Conservation (phyloP, 2,329 filamentous ascomycete genomes). For the Talaromyces sp. region DNA sequence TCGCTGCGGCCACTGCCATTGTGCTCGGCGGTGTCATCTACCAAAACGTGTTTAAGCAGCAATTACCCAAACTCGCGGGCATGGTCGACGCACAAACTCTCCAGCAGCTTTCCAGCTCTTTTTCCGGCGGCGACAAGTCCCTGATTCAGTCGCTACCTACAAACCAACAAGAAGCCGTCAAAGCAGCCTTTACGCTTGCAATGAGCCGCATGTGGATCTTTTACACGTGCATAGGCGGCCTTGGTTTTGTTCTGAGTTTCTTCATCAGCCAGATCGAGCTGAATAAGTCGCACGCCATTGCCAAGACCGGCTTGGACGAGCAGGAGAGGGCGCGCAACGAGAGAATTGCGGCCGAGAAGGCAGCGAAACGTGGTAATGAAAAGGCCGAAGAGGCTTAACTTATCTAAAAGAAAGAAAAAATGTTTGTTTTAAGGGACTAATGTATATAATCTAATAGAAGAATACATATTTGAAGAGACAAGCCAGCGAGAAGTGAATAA, state of each 20-base stretch:
- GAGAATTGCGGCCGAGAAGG: conserved; percentile 20
- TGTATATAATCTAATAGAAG: neutral
- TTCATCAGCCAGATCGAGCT: conserved; percentile 35
- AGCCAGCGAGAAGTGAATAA: no score
- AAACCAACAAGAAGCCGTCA: conserved; percentile 31
- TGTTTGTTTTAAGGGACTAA: neutral
- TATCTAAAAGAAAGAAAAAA: neutral
- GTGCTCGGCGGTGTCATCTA: conserved; percentile 53
- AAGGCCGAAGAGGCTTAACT: conserved; percentile 1
- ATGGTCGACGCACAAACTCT: conserved; percentile 26
- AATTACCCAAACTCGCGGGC: conserved; percentile 21
- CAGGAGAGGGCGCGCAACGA: conserved; percentile 39
- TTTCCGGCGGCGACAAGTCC: conserved; percentile 30
- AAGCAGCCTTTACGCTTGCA: conserved; percentile 36
- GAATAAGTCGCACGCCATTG: conserved; percentile 37
- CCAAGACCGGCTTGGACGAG: conserved; percentile 40
- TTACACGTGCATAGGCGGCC: conserved; percentile 34
- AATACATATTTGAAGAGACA: neutral
- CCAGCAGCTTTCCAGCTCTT: conserved; percentile 21
- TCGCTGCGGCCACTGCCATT: conserved; percentile 53
- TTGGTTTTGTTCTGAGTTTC: conserved; percentile 35
- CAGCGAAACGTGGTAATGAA: neutral
- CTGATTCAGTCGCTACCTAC: conserved; percentile 29
- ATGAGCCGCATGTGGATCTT: conserved; percentile 49
- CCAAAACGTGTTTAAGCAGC: conserved; percentile 32